A percentile compares a stretch with the other conserved stretches of the same genome.
These are phyloP conservation scores for barrel medic (Medicago truncatula) DNA, from an alignment of 306 rosid genomes.

Conservation along the genomic window MtrunA17r5.0-ANR NC_053048.1:46950501-46951000, in stretches of 20 bases:
- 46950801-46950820: not conserved
- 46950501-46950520: too few relatives aligned
- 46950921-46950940: conserved; percentile 33
- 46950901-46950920: too few relatives aligned
- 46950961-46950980: conserved; percentile 89
- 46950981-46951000: conserved; percentile 87
- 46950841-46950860: too few relatives aligned
- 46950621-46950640: conserved; percentile 75
- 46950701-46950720: too few relatives aligned
- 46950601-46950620: conserved; percentile 88
- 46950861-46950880: too few relatives aligned
- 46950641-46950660: conserved; percentile 71
- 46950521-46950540: not conserved
- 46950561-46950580: conserved; percentile 91
- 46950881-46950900: too few relatives aligned
- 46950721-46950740: too few relatives aligned
- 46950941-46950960: conserved; percentile 97
- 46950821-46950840: not conserved
- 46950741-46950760: too few relatives aligned
- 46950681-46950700: not conserved
- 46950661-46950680: conserved; percentile 23
- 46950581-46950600: conserved; percentile 93
- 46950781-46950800: not conserved
- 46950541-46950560: conserved; percentile 64
- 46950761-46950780: too few relatives aligned